Evolutionary conservation across 2,329 filamentous ascomycete species (phyloP), one percentile per base, ranked within the genome.

Genomic region (Colletotrichum aenigma): DNA sequence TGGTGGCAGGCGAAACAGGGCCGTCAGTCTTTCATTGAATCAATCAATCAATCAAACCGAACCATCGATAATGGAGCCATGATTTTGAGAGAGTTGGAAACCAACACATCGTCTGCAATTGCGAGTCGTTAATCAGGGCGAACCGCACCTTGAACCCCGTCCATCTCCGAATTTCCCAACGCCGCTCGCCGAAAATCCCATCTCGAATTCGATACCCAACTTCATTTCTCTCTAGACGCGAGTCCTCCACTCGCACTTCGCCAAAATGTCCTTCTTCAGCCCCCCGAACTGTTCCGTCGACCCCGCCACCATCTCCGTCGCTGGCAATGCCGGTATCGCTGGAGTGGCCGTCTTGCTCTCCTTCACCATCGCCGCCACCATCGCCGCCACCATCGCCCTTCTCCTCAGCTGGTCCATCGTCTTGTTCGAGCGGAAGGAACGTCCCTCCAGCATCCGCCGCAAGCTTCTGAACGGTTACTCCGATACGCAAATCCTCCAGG

Each of bases 401-500:
- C 74, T 88, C 70, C 84, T 93, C 74, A 89, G 88, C 76, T 85
- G 87, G 48, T 88, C 87, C 73, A 90, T 94, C 74, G 87, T 94
- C 73, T 80, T 93, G 69, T 87, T 89, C 71, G 90, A 92, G 76
- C 81, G 87, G 24, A 84, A 86, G 34, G 85, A 84, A 72, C 86
- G 85, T 69, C 85, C 86, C 13, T 89, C 89, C 24, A 86, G 87
- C 58, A 89, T 94, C 66, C 86, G 88, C 24, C 91, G 92, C 67
- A 93, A 93, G 81, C 86, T 94, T 4, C 89, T 94, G 65, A 90
- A 89, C 80, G 88, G 90, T 76, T 91, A 93, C 84, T 91, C 89
- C 21, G 92, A 94, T 83, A 92, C 94, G 80, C 92, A 94, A 82
- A 91, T 94, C 81, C 85, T 94, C 70, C 92, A 91, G 21, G 92